Evolutionary conservation across 2,329 filamentous ascomycete species (phyloP).

Genomic region (Calonectria montana): DNA sequence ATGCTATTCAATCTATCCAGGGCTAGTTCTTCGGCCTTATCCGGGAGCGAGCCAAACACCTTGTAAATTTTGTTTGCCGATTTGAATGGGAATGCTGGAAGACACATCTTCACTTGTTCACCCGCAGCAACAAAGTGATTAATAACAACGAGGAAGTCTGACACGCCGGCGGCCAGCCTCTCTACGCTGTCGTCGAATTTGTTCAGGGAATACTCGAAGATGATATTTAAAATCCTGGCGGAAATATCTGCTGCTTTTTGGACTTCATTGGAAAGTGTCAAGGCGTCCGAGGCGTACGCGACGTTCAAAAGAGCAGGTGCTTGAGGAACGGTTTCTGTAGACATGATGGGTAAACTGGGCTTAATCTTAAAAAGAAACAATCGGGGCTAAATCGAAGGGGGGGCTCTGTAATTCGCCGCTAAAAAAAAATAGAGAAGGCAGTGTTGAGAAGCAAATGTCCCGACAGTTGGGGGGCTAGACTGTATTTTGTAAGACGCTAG

Average conservation of each 20-base stretch:
- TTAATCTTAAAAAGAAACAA: too few relatives aligned
- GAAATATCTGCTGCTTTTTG: conserved; percentile 23
- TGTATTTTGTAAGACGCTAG: neutral
- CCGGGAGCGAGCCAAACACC: conserved; percentile 43
- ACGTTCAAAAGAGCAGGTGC: neutral
- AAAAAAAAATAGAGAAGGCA: neutral
- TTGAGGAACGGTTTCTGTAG: neutral
- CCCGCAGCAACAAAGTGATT: conserved; percentile 33
- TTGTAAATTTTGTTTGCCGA: conserved; percentile 49
- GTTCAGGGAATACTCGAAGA: conserved; percentile 41
- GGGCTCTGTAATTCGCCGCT: neutral
- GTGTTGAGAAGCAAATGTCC: neutral
- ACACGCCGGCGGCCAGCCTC: conserved; percentile 26
- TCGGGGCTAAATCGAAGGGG: too few relatives aligned
- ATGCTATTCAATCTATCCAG: conserved; percentile 42
- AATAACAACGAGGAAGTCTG: conserved; percentile 39
- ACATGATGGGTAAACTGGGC: neutral
- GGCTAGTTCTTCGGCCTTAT: conserved; percentile 47
- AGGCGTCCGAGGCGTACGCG: neutral
- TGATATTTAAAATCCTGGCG: conserved; percentile 36
- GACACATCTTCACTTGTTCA: conserved; percentile 37
- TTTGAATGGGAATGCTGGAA: conserved; percentile 49
- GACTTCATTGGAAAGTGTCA: neutral
- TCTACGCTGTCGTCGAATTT: conserved; percentile 40
- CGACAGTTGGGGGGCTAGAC: neutral